Evolutionary conservation across 768 basidiomycete genomes (phyloP).

Genomic region (Lactarius vividus): DNA sequence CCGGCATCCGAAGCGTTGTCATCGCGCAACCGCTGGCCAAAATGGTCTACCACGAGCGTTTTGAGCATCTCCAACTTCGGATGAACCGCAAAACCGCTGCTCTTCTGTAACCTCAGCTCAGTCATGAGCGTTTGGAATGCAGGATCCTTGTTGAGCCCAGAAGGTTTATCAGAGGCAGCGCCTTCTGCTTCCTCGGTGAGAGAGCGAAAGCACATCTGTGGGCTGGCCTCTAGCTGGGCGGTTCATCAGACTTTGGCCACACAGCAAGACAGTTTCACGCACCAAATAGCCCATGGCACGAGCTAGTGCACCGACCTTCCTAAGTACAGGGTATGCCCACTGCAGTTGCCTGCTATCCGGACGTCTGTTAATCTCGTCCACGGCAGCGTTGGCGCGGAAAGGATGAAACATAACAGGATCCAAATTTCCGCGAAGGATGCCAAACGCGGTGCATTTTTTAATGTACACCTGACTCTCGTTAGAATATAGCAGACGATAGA

Average conservation of each 20-base stretch:
- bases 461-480: conserved; percentile 4
- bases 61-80: conserved; percentile 91
- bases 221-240: conserved; percentile 75
- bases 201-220: conserved; percentile 70
- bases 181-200: conserved; percentile 52
- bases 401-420: conserved; percentile 67
- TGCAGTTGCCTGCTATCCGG: conserved; percentile 34
- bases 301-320: conserved; percentile 58
- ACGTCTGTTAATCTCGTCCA: conserved; percentile 36
- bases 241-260: conserved; percentile 14
- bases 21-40: conserved; percentile 49
- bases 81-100: conserved; percentile 60
- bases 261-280: conserved; percentile 31
- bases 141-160: conserved; percentile 46
- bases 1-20: conserved; percentile 21
- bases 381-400: conserved; percentile 50
- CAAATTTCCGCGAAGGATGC: conserved; percentile 46
- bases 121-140: conserved; percentile 62
- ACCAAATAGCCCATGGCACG: conserved; percentile 89
- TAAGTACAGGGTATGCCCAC: conserved; percentile 53
- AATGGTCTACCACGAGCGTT: conserved; percentile 74
- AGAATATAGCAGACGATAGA: not conserved
- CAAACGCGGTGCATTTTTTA: conserved; percentile 24
- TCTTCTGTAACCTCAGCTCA: conserved; percentile 60
- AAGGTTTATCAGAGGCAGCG: conserved; percentile 40